Conservation (phyloP, 345 rosid genomes). For the Noccaea bulbosa region DNA sequence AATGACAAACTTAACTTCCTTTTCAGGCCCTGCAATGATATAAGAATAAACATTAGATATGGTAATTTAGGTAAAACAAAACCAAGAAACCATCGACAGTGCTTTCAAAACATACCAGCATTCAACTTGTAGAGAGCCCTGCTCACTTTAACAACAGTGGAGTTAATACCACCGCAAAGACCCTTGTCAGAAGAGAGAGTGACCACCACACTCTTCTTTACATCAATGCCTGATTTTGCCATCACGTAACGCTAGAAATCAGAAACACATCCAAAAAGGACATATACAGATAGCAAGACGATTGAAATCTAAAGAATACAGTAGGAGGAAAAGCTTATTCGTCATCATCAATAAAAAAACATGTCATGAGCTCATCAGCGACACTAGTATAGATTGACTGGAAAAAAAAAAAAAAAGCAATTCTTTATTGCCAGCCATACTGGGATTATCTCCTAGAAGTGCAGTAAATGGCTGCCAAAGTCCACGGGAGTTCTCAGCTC, state of each 20-base stretch:
- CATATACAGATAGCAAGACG: constrained; percentile 14
- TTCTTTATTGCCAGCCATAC: constrained; percentile 32
- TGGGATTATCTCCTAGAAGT: constrained; percentile 53
- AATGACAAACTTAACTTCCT: constrained; percentile 75
- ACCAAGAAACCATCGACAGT: not conserved
- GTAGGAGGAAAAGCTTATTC: constrained; percentile 4
- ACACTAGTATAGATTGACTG: not conserved
- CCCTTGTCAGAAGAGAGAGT: constrained; percentile 97
- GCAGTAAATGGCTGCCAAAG: constrained; percentile 86
- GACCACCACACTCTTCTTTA: constrained; percentile 90
- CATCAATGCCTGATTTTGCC: constrained; percentile 69
- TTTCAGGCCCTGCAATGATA: constrained; percentile 72
- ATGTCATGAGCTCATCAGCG: not conserved
- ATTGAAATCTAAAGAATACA: not conserved
- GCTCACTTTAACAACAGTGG: constrained; percentile 86
- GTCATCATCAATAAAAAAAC: constrained; percentile 24
- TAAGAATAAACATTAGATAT: not conserved
- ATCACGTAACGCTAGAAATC: constrained; percentile 21
- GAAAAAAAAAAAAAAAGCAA: not conserved
- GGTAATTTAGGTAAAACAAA: constrained; percentile 10
- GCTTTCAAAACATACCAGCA: constrained; percentile 58
- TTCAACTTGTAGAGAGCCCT: constrained; percentile 66
- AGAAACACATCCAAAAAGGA: constrained; percentile 21
- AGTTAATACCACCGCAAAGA: constrained; percentile 98
- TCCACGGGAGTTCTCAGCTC: constrained; percentile 97